Evolutionary conservation across 768 basidiomycete genomes (phyloP), one percentile per base, ranked within the genome.

Genomic region (Podaxis mareebaensis): DNA sequence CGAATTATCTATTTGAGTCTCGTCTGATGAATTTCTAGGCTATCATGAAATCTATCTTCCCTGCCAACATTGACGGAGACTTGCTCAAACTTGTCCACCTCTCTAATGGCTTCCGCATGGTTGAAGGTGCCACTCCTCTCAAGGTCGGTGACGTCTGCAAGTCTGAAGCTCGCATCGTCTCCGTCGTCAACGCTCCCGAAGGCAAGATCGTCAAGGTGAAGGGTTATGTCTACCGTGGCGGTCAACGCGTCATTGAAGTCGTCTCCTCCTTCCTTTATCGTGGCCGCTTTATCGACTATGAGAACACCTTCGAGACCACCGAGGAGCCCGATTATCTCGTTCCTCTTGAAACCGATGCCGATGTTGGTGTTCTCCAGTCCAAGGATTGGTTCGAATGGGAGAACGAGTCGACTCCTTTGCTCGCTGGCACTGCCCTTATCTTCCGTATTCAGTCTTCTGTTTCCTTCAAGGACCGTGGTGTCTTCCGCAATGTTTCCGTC

Each of bases 11-110:
- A 20, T 10, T 46, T 60, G 38, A 68, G 30, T 58, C 67, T 56
- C 13, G n/a, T 38, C 58, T 44, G 33, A 33, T 10, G 33, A 33
- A 33, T 64, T 64, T 60, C 0, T 67, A 96, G 95, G 92, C 96
- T n/a, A 99, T 99, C 77, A 99, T 99, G 91, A 94, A 92, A 74
- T 88, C 95, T 0, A 96, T 99, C 76, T 99, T 99, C 87, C 97
- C 97, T 5, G 73, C 82, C 12, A 76, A 86, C 11, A 93, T 99
- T 72, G 93, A 99, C 66, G 97, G 96, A 1, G 96, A 99, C 74
- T 78, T 99, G 15, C 81, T 99, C 69, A 96, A 95, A 75, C 89
- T 99, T 38, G 96, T 99, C 52, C 97, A 99, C 72, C 85, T 99
- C 15, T 95, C 95, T 7, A 99, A 99, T 73, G 95, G 95, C 49